phyloP scores from a whole-genome alignment of 208 protist genomes.

The Leishmania braziliensis region DNA sequence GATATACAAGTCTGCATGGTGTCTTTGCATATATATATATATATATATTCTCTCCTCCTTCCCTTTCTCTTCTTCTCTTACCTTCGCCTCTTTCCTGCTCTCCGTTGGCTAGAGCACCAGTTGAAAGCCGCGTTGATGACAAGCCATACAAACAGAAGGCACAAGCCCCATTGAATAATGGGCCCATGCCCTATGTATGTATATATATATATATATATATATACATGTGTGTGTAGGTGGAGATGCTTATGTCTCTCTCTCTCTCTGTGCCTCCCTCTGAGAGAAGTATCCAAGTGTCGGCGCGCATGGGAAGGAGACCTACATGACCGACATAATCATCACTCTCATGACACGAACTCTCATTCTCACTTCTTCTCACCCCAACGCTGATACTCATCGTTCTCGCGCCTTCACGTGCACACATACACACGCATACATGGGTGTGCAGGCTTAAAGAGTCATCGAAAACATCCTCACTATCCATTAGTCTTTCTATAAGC shows the following conservation, averaged over 20 bases:
- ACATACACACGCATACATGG: neutral
- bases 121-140: too few species aligned
- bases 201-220: neutral
- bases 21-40: too few species aligned
- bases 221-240: neutral
- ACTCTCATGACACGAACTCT: neutral
- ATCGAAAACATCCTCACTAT: neutral
- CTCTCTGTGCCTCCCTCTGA: neutral
- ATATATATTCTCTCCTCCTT: neutral
- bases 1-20: neutral
- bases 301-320: neutral
- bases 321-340: neutral
- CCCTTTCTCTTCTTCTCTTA: too few species aligned
- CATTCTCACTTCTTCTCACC: neutral
- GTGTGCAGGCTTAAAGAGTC: neutral
- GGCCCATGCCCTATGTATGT: neutral
- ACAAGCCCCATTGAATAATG: too few species aligned
- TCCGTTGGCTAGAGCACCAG: too few species aligned
- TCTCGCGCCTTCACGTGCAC: neutral
- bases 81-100: too few species aligned
- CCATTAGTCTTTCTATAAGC: neutral
- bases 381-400: neutral
- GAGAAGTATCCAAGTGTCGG: neutral
- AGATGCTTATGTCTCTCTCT: neutral
- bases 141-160: too few species aligned